These are phyloP conservation scores for Rhododendron ferrugineum DNA, from an alignment of 148 eudicot species.

Conservation along the genomic window DNA sequence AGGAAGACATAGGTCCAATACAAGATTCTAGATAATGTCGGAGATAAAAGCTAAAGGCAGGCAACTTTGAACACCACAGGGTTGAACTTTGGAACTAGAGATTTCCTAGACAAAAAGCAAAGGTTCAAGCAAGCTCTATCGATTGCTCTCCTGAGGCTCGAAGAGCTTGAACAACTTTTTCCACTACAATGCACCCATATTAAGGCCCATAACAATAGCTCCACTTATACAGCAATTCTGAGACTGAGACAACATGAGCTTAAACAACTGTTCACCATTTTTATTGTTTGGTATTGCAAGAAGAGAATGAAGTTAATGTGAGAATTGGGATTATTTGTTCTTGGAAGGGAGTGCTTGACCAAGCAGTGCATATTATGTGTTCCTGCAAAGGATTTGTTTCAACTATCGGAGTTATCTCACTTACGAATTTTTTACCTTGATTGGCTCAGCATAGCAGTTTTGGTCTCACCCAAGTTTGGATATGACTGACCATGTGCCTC, in stretches of 20 bases:
- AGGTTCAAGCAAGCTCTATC: not conserved
- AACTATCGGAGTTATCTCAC: not conserved
- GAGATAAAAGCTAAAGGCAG: not conserved
- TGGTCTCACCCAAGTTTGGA: not conserved
- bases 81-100: not conserved
- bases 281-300: not conserved
- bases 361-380: not conserved
- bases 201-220: not conserved
- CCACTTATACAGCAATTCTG: not conserved
- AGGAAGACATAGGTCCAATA: not conserved
- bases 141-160: not conserved
- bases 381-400: not conserved
- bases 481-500: not conserved
- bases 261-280: not conserved
- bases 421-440: not conserved
- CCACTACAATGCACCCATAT: not conserved
- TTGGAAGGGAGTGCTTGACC: not conserved
- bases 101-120: not conserved
- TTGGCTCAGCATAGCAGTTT: not conserved
- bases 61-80: not conserved
- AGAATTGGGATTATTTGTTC: not conserved
- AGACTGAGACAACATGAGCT: not conserved
- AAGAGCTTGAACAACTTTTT: not conserved
- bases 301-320: not conserved
- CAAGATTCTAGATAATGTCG: not conserved